These are phyloP conservation scores for Mycena maculata DNA, from an alignment of 768 basidiomycete species.

Conservation along the genomic window DNA sequence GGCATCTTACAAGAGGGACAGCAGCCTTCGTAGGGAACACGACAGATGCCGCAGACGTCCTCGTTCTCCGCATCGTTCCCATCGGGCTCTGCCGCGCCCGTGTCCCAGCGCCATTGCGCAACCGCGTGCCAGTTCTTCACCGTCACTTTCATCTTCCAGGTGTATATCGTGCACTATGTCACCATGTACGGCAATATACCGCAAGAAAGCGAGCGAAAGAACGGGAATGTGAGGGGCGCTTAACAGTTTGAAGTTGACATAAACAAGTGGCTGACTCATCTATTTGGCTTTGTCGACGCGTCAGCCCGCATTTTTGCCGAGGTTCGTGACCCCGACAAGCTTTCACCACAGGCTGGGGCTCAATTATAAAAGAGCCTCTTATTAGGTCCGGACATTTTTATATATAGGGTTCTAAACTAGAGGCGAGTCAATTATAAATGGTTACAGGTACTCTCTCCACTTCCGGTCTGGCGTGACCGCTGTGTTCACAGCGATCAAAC, in stretches of 20 bases:
- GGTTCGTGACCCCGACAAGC: not conserved
- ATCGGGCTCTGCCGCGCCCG: constrained; percentile 46
- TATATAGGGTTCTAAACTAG: too few relatives aligned
- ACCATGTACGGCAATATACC: too few relatives aligned
- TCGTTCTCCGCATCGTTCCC: constrained; percentile 60
- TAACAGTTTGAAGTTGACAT: too few relatives aligned
- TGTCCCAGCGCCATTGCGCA: constrained; percentile 91
- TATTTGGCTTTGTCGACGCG: constrained; percentile 9
- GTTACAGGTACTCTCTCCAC: too few relatives aligned
- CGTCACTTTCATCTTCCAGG: constrained; percentile 74
- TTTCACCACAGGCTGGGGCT: too few relatives aligned
- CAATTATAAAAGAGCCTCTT: too few relatives aligned
- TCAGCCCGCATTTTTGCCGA: not conserved
- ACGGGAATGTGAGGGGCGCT: too few relatives aligned
- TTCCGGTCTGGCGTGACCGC: too few relatives aligned
- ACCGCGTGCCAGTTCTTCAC: constrained; percentile 91
- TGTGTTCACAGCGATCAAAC: too few relatives aligned
- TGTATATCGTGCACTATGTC: not conserved
- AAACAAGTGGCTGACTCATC: not conserved
- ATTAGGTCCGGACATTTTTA: too few relatives aligned
- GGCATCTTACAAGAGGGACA: constrained; percentile 97
- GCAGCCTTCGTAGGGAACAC: constrained; percentile 92
- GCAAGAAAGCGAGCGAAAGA: not conserved
- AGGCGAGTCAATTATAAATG: too few relatives aligned
- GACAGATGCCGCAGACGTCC: constrained; percentile 86